phyloP scores from a whole-genome alignment of 805 yeast species.

The Wickerhamomyces kurtzmanii region DNA sequence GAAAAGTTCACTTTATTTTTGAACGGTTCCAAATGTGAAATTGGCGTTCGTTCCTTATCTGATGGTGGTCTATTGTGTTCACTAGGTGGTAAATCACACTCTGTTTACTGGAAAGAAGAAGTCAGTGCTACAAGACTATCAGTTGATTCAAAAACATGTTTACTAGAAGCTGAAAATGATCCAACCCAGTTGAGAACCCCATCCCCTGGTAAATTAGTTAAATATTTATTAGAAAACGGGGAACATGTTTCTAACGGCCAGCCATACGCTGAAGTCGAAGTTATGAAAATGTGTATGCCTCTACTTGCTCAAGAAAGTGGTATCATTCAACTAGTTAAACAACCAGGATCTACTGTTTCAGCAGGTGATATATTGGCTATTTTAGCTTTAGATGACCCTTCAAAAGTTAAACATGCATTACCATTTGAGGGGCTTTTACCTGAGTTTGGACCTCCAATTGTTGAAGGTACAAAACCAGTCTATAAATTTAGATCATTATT shows the following conservation, averaged over 20 bases:
- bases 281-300: constrained; percentile 99
- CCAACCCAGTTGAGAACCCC: constrained; percentile 99
- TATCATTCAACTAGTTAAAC: constrained; percentile 83
- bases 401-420: constrained; percentile 92
- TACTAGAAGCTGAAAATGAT: constrained; percentile 91
- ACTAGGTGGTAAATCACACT: constrained; percentile 86
- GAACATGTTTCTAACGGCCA: constrained; percentile 89
- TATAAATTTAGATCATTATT: constrained; percentile 57
- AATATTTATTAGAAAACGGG: constrained; percentile 89
- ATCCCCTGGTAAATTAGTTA: constrained; percentile 96
- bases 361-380: constrained; percentile 98
- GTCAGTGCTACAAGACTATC: constrained; percentile 90
- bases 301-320: constrained; percentile 91
- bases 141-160: constrained; percentile 91
- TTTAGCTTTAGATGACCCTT: constrained; percentile 89
- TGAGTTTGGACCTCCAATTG: constrained; percentile 71
- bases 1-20: constrained; percentile 84
- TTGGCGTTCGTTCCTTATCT: constrained; percentile 78
- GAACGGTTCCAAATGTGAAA: constrained; percentile 86
- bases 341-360: constrained; percentile 94
- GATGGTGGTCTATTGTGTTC: constrained; percentile 92
- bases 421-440: constrained; percentile 95
- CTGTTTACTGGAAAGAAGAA: constrained; percentile 97
- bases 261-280: constrained; percentile 97
- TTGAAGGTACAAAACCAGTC: constrained; percentile 77